Evolutionary conservation across 2,329 filamentous ascomycete genomes (phyloP).

Genomic region (Epichloe elymi): DNA sequence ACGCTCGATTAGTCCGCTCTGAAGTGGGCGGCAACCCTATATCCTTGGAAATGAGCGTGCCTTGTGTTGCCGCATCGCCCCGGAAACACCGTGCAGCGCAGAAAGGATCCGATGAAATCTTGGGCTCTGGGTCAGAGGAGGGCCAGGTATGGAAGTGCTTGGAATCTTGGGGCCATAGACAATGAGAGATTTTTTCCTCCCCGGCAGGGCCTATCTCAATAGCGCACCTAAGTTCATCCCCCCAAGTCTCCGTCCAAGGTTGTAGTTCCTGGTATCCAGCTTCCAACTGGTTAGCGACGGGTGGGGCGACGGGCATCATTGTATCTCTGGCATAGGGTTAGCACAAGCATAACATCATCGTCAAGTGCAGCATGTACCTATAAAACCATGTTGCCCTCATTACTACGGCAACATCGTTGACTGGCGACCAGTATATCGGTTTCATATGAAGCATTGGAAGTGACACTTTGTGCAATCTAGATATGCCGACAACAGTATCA

Average conservation of each 20-base stretch:
- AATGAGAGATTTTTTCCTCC: conserved; percentile 75
- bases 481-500: conserved; percentile 74
- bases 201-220: conserved; percentile 79
- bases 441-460: conserved; percentile 78
- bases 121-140: conserved; percentile 18
- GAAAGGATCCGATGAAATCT: conserved; percentile 40
- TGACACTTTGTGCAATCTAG: conserved; percentile 78
- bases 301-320: conserved; percentile 77
- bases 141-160: conserved; percentile 10
- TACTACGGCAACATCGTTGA: conserved; percentile 77
- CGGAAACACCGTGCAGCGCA: conserved; percentile 47
- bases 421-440: conserved; percentile 93
- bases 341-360: neutral
- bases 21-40: conserved; percentile 21
- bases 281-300: conserved; percentile 84
- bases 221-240: conserved; percentile 79
- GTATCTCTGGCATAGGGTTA: conserved; percentile 45
- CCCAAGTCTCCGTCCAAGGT: conserved; percentile 87
- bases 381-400: conserved; percentile 94
- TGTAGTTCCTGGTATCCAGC: conserved; percentile 76
- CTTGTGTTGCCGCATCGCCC: conserved; percentile 45
- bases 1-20: conserved; percentile 40
- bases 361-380: conserved; percentile 29
- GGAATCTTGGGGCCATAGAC: conserved; percentile 57
- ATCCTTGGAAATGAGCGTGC: conserved; percentile 26